phyloP scores from a whole-genome alignment of 2,329 filamentous ascomycete genomes.

The Fonsecaea pedrosoi region DNA sequence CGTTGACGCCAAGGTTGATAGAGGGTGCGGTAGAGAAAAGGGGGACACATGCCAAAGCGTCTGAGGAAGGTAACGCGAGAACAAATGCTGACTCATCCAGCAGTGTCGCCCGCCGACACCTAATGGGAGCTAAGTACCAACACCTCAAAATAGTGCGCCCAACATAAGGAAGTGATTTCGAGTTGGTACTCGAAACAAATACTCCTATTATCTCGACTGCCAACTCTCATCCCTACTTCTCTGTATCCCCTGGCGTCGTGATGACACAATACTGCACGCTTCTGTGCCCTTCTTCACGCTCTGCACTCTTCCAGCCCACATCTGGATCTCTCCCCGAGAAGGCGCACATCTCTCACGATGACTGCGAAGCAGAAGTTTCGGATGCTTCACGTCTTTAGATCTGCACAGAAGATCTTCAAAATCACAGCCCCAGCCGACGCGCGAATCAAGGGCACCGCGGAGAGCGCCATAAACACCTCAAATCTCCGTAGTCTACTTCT shows the following conservation, averaged over 20 bases:
- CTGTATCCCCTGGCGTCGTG: not conserved
- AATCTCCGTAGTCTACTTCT: constrained; percentile 11
- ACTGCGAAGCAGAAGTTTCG: constrained; percentile 16
- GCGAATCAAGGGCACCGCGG: constrained; percentile 19
- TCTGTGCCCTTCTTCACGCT: too few species aligned
- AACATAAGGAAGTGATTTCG: too few species aligned
- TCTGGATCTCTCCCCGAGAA: constrained; percentile 21
- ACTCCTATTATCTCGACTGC: not conserved
- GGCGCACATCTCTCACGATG: constrained; percentile 19
- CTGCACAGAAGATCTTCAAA: constrained; percentile 20
- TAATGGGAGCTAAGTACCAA: constrained; percentile 5
- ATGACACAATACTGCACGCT: too few species aligned
- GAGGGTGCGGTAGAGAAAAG: too few species aligned
- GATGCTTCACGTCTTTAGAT: constrained; percentile 20
- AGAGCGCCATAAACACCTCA: constrained; percentile 11
- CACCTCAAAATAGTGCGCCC: constrained; percentile 3
- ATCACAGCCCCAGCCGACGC: constrained; percentile 14
- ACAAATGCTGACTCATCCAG: not conserved
- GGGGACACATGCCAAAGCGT: too few species aligned
- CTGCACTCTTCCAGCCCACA: constrained; percentile 18
- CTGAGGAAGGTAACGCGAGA: too few species aligned
- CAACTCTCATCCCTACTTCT: constrained; percentile 11
- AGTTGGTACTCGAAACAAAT: not conserved
- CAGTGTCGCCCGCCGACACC: not conserved
- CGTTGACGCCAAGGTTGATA: too few species aligned